These are phyloP conservation scores for Beta macrorhiza DNA, from an alignment of 179 eudicot species.

Conservation along the genomic window DNA sequence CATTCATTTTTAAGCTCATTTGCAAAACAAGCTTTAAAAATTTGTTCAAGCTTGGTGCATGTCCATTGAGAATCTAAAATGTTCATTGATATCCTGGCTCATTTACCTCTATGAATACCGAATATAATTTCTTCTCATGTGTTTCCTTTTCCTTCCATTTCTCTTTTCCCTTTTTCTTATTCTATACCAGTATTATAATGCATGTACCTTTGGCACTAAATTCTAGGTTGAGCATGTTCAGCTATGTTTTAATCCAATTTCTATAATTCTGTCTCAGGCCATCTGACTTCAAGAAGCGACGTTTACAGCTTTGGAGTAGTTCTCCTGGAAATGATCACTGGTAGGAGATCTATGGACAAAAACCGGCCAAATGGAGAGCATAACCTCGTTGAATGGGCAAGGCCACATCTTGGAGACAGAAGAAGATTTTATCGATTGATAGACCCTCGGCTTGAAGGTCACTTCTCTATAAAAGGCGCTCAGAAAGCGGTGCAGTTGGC, in stretches of 20 bases:
- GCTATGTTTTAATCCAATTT: conserved; percentile 13
- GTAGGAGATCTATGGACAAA: conserved; percentile 91
- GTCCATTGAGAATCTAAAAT: too few species aligned
- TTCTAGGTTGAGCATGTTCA: background rate
- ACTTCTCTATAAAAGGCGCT: conserved; percentile 86
- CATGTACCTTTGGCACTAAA: background rate
- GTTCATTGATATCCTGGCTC: too few species aligned
- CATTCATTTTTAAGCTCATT: too few species aligned
- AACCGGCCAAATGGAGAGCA: conserved; percentile 81
- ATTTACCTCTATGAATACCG: too few species aligned
- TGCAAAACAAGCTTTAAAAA: too few species aligned
- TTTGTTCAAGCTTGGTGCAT: too few species aligned
- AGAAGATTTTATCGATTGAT: conserved; percentile 65
- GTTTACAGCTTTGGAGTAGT: conserved; percentile 93
- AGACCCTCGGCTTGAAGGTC: conserved; percentile 88
- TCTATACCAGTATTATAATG: background rate
- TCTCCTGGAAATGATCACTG: conserved; percentile 74
- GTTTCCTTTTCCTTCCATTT: background rate
- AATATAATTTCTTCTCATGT: background rate
- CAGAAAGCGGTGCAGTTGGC: conserved; percentile 90
- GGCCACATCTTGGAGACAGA: conserved; percentile 74
- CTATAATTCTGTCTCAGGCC: conserved; percentile 47
- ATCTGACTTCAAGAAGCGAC: conserved; percentile 82
- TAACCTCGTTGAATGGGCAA: conserved; percentile 87
- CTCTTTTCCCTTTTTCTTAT: background rate